Evolutionary conservation across 2,329 filamentous ascomycete genomes (phyloP), one percentile per base, ranked within the genome.

Genomic region (Didymella lethalis): DNA sequence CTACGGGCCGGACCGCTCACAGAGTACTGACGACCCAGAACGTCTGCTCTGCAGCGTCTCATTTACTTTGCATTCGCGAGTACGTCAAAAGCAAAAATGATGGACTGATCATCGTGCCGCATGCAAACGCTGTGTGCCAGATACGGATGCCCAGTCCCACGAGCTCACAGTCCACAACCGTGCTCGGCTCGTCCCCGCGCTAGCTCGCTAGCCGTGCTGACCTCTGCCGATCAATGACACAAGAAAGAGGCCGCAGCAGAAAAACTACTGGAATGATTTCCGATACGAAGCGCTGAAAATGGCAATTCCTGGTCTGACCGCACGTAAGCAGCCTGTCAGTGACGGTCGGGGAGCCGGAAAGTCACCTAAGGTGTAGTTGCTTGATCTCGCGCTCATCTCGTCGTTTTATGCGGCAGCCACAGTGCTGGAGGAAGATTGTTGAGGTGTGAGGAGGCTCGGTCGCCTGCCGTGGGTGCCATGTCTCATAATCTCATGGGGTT

Each of bases 361-460:
- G n/a, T 26, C 18, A 28, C 18, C 31, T 41, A 29, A 47, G 41
- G 34, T 4, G 45, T 18, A 32, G 31, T 45, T 59, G 41, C 49
- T 56, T 54, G 36, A 57, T 60, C 40, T 56, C 41, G 45, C 40
- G 45, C 40, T 49, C 53, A 58, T 47, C 50, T 54, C 52, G 45
- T 16, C 44, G 36, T 52, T 32, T 48, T 41, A 34, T 40, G 47
- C 43, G 45, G 45, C 46, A 52, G 60, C 54, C 57, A 66, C 59
- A 59, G 57, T 54, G 61, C 63, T 64, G 67, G 54, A 66, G 58
- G 52, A 34, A 18, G 32, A 12, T 44, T 55, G 54, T 53, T 61
- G 58, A 62, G 64, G 54, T 69, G 64, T 63, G 58, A 57, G 56
- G 54, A 57, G 62, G 61, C 65, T 52, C 59, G 62, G 58, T 50